phyloP scores from a whole-genome alignment of 768 basidiomycete species.

The Cystofilobasidium capitatum region DNA sequence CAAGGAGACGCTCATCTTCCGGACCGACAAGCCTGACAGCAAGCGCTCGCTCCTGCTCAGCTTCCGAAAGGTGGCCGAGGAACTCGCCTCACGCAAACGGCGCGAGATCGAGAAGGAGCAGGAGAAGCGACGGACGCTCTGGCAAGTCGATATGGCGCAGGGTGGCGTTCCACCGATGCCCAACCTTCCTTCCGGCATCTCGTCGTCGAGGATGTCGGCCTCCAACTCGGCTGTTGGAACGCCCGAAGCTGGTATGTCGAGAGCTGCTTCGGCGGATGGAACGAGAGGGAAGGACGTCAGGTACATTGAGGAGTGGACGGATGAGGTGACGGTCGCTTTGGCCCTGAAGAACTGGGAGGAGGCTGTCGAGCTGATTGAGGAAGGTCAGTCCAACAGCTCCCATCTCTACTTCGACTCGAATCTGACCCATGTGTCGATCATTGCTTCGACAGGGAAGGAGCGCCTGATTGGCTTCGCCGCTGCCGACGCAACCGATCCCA shows the following conservation, averaged over 20 bases:
- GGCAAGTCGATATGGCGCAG: conserved; percentile 32
- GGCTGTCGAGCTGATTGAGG: conserved; percentile 72
- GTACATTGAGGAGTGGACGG: conserved; percentile 85
- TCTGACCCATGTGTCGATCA: neutral
- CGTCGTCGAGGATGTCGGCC: neutral
- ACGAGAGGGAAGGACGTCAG: conserved; percentile 69
- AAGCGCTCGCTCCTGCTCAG: conserved; percentile 77
- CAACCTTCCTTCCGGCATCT: neutral
- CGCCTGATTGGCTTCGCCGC: neutral
- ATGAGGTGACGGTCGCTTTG: conserved; percentile 82
- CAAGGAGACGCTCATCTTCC: conserved; percentile 89
- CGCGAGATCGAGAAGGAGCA: conserved; percentile 92
- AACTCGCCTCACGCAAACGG: conserved; percentile 72
- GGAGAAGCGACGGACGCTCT: conserved; percentile 61
- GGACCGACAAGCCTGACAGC: conserved; percentile 67
- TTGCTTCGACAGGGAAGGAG: conserved; percentile 3
- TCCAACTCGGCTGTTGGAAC: conserved; percentile 47
- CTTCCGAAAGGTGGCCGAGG: conserved; percentile 87
- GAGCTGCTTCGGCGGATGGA: conserved; percentile 44
- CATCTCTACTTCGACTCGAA: neutral
- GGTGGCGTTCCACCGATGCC: neutral
- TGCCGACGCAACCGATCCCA: neutral
- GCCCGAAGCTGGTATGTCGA: conserved; percentile 45
- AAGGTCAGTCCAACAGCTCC: conserved; percentile 48
- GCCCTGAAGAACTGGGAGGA: conserved; percentile 79